Evolutionary conservation across 495 filamentous ascomycete genomes (phyloP), one percentile per base, ranked within the genome.

Genomic region (Venustampulla echinocandica): DNA sequence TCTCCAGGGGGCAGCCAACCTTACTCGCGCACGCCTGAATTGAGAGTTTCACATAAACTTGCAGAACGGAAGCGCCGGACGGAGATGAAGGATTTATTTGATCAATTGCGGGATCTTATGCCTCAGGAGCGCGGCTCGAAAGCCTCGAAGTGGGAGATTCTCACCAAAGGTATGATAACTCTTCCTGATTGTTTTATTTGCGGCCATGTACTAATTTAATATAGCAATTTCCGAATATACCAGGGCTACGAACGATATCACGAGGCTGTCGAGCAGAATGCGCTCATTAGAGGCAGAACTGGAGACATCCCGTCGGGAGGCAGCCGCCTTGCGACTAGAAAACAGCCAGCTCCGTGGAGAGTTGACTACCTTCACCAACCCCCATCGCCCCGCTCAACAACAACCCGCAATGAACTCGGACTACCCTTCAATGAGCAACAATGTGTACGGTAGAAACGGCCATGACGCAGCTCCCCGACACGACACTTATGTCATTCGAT

Each of bases 21-120:
- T 0, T 99, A 97, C 61, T 95, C 89, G 57, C 72, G 92, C 34
- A 99, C 92, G 1, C 92, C 92, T 6, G 92, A 96, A 62, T 71
- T 97, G n/a, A 75, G 92, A 28, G 81, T 95, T 24, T 95, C 86
- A 39, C 92, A 99, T 55, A 99, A 99, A 60, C 71, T 97, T 36
- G 92, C 92, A 4, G 92, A 99, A 66, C 76, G 92, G 27, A 99
- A 97, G 66, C 82, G 92, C 13, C 78, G 92, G 25, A 95, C 87
- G 39, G 92, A 99, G 61, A 97, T 99, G 92, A 99, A 99, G 64
- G 83, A 90, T 59, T 73, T 96, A 5, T 97, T 97, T 60, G 92
- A 99, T 52, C 75, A 82, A 36, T 66, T 99, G 19, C 79, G 90
- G 28, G 73, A 81, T 42, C 74, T 87, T 32, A 79, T 96, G 51